Percentiles rank a stretch among this genome's conserved stretches.
Evolutionary conservation across 768 basidiomycete species (phyloP).

Genomic region (Russula earlei): DNA sequence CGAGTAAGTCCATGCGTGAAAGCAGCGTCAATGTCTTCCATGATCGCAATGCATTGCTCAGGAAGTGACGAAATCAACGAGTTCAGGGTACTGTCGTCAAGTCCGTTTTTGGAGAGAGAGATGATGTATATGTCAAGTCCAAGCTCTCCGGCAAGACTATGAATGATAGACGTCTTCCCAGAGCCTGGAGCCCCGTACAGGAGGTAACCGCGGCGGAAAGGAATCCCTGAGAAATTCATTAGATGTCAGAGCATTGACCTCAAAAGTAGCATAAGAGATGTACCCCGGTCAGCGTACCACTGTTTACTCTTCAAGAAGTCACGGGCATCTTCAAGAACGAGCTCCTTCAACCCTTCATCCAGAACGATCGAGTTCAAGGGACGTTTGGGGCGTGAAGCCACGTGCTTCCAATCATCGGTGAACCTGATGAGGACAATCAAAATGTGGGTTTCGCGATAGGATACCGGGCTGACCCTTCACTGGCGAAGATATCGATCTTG

Average conservation of each 20-base stretch:
- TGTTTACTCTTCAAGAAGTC: conserved; percentile 60
- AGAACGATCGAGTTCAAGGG: conserved; percentile 59
- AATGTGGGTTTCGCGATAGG: not conserved
- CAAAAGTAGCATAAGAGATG: not conserved
- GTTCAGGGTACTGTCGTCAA: conserved; percentile 54
- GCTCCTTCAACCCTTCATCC: conserved; percentile 57
- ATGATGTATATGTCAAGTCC: conserved; percentile 65
- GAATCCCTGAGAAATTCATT: conserved; percentile 35
- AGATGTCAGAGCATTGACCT: not conserved
- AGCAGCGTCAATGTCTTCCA: conserved; percentile 81
- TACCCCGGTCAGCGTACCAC: conserved; percentile 67
- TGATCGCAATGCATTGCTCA: conserved; percentile 62
- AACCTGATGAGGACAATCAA: conserved; percentile 1
- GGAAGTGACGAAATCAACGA: conserved; percentile 55
- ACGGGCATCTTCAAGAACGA: conserved; percentile 54
- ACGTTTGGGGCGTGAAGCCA: conserved; percentile 54
- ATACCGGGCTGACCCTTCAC: conserved; percentile 30
- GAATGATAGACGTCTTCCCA: conserved; percentile 73
- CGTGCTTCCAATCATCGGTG: conserved; percentile 40
- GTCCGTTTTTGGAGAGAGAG: conserved; percentile 49
- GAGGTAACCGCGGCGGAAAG: conserved; percentile 75
- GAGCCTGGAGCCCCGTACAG: conserved; percentile 68
- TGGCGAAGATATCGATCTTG: conserved; percentile 35
- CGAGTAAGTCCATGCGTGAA: conserved; percentile 40
- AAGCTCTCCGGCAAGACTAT: conserved; percentile 70